Evolutionary conservation across 805 yeast species (phyloP), one percentile per base, ranked within the genome.

Genomic region (Yamadazyma phyllophila): DNA sequence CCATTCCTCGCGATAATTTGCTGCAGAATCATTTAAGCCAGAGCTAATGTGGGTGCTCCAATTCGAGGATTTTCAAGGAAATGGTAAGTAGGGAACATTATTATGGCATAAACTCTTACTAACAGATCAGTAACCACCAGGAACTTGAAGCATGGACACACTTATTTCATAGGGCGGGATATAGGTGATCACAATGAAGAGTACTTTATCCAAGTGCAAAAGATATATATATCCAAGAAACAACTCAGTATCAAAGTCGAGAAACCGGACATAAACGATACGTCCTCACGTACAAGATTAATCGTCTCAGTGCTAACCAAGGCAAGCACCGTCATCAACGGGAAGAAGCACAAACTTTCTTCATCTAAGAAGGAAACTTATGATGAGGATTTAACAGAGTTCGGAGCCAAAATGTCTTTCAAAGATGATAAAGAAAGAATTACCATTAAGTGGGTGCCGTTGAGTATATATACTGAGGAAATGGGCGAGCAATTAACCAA

Each of bases 291-390:
- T 12, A 38, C 55, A 3, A 46, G 43, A 7, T 36, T 51, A n/a
- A n/a, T 11, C 9, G 26, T 52, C 12, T 27, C 35, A 3, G 38
- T 49, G 9, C 17, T 39, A 1, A 37, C 55, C 14, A 43, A 35
- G 31, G 53, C 55, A 1, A 32, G 33, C 15, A 47, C 53, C 1
- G 26, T 30, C 3, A 46, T 52, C n/a, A 49, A 49, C 37, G 53
- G 52, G 8, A 38, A 7, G 1, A 52, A 52, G 26, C 49, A 45
- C 20, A 45, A 47, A 14, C 37, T 46, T 2, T 9, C 39, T 17
- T 36, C 40, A 10, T 16, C 30, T 13, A 24, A 40, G 13, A 43
- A 40, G 8, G 37, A 36, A 9, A 39, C 46, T 4, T 34, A 43
- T 12, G 17, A 32, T 11, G 36, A 43, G 30, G 39, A 14, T 15